Evolutionary conservation across 2,329 filamentous ascomycete genomes (phyloP).

Genomic region (Taxawa tesnikishii): DNA sequence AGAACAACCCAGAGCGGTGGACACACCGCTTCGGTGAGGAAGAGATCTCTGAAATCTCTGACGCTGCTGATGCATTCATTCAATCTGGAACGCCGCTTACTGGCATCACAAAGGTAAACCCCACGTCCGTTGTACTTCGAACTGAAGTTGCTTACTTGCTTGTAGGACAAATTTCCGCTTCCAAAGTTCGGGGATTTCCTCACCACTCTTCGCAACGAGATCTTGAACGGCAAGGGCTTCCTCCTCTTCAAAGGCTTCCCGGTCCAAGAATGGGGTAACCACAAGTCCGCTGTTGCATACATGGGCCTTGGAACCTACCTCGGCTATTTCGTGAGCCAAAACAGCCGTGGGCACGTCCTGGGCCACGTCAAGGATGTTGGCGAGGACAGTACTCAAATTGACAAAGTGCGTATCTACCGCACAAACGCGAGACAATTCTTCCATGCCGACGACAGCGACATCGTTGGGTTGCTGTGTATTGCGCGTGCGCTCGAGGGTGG

Average conservation of each 20-base stretch:
- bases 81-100: conserved; percentile 53
- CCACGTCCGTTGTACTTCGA: too few species aligned
- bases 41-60: conserved; percentile 56
- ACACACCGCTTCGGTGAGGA: conserved; percentile 54
- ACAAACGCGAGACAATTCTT: conserved; percentile 80
- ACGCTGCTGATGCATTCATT: conserved; percentile 58
- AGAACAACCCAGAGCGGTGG: conserved; percentile 54
- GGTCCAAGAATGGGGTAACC: conserved; percentile 59
- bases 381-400: conserved; percentile 68
- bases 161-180: conserved; percentile 46
- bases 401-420: conserved; percentile 81
- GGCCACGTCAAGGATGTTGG: conserved; percentile 83
- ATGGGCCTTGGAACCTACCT: conserved; percentile 74
- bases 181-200: conserved; percentile 44
- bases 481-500: conserved; percentile 68
- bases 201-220: conserved; percentile 45
- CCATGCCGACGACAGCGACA: conserved; percentile 71
- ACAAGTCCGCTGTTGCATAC: conserved; percentile 78
- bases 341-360: conserved; percentile 69
- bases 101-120: conserved; percentile 51
- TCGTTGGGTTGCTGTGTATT: conserved; percentile 74
- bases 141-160: conserved; percentile 1
- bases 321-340: conserved; percentile 80
- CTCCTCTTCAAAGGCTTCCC: conserved; percentile 82
- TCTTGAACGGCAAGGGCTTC: conserved; percentile 80